Conservation (phyloP, 805 yeast genomes). For the Deakozyma indianensis region DNA sequence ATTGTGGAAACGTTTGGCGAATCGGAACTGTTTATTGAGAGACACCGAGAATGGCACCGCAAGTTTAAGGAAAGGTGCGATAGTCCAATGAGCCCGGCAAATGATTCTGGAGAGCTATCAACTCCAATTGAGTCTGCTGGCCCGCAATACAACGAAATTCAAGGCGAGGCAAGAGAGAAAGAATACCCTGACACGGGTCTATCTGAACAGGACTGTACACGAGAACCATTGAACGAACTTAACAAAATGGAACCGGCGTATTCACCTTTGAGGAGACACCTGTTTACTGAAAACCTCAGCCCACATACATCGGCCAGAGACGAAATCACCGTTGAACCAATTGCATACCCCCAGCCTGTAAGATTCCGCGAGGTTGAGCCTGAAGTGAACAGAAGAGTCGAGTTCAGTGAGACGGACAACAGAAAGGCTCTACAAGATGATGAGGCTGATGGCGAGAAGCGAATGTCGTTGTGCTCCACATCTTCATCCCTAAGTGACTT, state of each 20-base stretch:
- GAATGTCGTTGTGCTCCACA: background rate
- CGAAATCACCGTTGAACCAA: background rate
- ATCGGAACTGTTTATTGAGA: background rate
- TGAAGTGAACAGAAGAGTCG: background rate
- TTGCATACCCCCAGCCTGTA: background rate
- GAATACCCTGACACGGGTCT: background rate
- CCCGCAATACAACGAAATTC: background rate
- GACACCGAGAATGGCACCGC: background rate
- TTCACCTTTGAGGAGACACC: too few relatives aligned
- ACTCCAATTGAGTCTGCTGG: background rate
- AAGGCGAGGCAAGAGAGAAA: background rate
- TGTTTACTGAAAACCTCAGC: background rate
- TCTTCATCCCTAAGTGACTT: background rate
- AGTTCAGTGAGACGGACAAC: background rate
- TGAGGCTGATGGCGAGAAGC: background rate
- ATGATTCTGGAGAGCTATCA: background rate
- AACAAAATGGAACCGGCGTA: too few relatives aligned
- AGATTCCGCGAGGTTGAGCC: background rate
- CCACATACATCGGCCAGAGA: background rate
- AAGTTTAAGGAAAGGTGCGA: background rate
- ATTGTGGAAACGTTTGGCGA: conserved; percentile 1
- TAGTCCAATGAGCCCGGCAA: background rate
- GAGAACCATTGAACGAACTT: too few relatives aligned
- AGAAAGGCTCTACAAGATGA: background rate
- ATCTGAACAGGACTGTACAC: too few relatives aligned